Evolutionary conservation across 2,329 filamentous ascomycete genomes (phyloP).

Genomic region (Dactylellina sp.): DNA sequence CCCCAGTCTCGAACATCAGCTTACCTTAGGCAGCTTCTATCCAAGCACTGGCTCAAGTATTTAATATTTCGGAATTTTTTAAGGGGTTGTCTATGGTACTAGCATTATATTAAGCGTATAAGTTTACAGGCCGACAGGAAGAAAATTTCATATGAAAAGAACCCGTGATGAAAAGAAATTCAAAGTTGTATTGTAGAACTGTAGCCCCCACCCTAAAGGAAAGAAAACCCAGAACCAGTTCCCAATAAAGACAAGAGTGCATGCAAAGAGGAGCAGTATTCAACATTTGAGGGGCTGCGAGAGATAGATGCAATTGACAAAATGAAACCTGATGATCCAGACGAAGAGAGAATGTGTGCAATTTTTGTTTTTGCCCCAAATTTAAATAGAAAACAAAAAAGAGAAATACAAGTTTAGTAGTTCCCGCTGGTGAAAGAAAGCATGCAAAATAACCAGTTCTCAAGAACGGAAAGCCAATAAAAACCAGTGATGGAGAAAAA

Average conservation of each 20-base stretch:
- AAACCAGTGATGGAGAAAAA: conserved; percentile 4
- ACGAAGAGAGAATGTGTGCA: conserved; percentile 14
- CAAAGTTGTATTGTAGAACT: conserved; percentile 5
- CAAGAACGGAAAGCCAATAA: conserved; percentile 6
- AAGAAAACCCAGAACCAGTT: background rate
- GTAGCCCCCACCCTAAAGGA: background rate
- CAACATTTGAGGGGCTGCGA: background rate
- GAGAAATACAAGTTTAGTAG: background rate
- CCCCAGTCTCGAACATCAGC: too few relatives aligned
- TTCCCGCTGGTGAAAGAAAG: conserved; percentile 13
- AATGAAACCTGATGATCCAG: too few relatives aligned
- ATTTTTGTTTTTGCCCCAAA: background rate
- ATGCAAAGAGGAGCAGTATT: background rate
- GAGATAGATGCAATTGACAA: background rate
- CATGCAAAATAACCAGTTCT: conserved; percentile 34
- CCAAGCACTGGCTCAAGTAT: too few relatives aligned
- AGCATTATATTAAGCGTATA: conserved; percentile 39
- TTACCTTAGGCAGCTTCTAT: too few relatives aligned
- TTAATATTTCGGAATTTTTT: too few relatives aligned
- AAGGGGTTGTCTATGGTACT: conserved; percentile 10
- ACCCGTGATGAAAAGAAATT: background rate
- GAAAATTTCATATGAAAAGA: background rate
- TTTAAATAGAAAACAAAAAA: too few relatives aligned
- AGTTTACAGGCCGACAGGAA: conserved; percentile 23
- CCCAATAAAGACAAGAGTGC: background rate